Percentiles rank a stretch among this genome's conserved stretches.
Evolutionary conservation across 768 basidiomycete species (phyloP).

Genomic region (Hemileccinum rubropunctum): DNA sequence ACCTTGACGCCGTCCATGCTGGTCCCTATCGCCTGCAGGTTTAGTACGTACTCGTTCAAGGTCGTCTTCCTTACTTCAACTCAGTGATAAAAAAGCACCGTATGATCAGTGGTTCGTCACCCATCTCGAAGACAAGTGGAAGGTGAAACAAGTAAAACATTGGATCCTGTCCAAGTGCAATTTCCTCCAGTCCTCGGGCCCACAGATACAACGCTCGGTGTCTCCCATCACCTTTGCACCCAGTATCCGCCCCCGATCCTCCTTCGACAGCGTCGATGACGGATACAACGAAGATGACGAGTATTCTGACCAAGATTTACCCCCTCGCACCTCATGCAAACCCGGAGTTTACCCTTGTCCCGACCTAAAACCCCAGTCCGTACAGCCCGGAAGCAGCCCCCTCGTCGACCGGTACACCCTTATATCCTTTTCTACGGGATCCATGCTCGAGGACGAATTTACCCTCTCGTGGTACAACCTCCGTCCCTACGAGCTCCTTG

Average conservation of each 20-base stretch:
- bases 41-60: slow-evolving; percentile 40
- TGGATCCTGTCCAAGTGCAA: slow-evolving; percentile 60
- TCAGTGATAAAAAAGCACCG: slow-evolving; percentile 42
- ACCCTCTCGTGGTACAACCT: slow-evolving; percentile 56
- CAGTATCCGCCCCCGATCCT: slow-evolving; percentile 10
- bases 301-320: slow-evolving; percentile 26
- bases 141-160: slow-evolving; percentile 59
- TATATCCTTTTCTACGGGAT: slow-evolving; percentile 65
- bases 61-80: neutral
- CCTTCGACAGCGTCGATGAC: slow-evolving; percentile 25
- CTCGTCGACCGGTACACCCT: slow-evolving; percentile 45
- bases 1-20: slow-evolving; percentile 10
- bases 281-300: slow-evolving; percentile 35
- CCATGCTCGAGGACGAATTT: slow-evolving; percentile 67
- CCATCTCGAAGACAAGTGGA: slow-evolving; percentile 58
- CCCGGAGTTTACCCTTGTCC: slow-evolving; percentile 7
- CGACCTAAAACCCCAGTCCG: slow-evolving; percentile 5
- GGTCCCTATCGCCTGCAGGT: slow-evolving; percentile 53
- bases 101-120: slow-evolving; percentile 80
- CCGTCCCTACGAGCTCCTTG: slow-evolving; percentile 63
- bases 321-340: slow-evolving; percentile 1
- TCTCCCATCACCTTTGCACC: slow-evolving; percentile 71
- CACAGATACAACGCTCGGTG: slow-evolving; percentile 41
- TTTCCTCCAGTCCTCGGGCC: slow-evolving; percentile 31
- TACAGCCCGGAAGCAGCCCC: slow-evolving; percentile 10